Conservation (phyloP, 106 monocot genomes). For the Phalaenopsis aphrodite region DNA sequence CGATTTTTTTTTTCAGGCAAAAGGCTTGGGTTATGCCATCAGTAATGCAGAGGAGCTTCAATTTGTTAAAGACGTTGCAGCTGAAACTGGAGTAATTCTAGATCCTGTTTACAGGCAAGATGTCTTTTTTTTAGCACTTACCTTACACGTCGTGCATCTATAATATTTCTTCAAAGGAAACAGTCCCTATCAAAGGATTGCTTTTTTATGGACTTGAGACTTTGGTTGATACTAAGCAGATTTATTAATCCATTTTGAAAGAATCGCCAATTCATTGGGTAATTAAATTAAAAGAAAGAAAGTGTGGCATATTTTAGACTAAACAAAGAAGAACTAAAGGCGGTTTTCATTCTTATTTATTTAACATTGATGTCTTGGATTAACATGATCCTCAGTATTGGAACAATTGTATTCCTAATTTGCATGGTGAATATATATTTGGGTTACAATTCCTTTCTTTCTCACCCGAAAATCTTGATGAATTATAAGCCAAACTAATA, state of each 20-base stretch:
- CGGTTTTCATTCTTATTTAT: background rate
- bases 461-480: too few relatives aligned
- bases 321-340: background rate
- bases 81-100: conserved; percentile 76
- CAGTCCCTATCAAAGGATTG: background rate
- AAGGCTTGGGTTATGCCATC: conserved; percentile 97
- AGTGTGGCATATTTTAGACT: background rate
- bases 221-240: background rate
- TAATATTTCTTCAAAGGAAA: background rate
- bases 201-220: background rate
- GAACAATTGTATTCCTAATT: too few relatives aligned
- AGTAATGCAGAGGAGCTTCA: conserved; percentile 80
- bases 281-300: background rate
- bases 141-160: background rate
- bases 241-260: background rate
- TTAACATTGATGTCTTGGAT: too few relatives aligned
- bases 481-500: too few relatives aligned
- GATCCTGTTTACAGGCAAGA: conserved; percentile 96
- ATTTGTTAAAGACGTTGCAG: conserved; percentile 82
- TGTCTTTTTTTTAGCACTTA: background rate
- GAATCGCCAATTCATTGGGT: background rate
- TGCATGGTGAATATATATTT: too few relatives aligned
- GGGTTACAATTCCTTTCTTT: too few relatives aligned
- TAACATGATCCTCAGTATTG: too few relatives aligned
- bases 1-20: conserved; percentile 41